Evolutionary conservation across 345 rosid species (phyloP).

Genomic region (Erucastrum elatum): DNA sequence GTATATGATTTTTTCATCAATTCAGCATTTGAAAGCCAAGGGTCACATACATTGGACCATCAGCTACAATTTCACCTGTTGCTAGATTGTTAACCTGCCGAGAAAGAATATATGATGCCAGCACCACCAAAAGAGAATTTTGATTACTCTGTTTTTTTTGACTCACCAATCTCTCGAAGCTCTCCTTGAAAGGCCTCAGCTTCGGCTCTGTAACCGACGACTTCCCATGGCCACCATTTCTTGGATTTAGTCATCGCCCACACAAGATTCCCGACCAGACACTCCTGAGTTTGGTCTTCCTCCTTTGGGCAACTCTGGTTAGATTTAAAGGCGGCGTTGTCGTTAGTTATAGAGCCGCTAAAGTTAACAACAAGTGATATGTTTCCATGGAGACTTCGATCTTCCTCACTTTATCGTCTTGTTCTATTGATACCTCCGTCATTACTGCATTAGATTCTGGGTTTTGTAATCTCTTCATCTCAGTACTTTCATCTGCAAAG

Average conservation of each 20-base stretch:
- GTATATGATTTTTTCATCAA: too few relatives aligned
- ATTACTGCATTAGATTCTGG: conserved; percentile 57
- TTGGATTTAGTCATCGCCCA: conserved; percentile 66
- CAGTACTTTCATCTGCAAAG: conserved; percentile 33
- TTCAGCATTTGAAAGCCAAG: too few relatives aligned
- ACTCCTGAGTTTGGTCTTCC: conserved; percentile 34
- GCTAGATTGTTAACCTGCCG: too few relatives aligned
- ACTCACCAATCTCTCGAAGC: too few relatives aligned
- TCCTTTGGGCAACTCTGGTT: too few relatives aligned
- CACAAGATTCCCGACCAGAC: conserved; percentile 67
- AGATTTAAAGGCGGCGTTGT: too few relatives aligned
- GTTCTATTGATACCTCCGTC: conserved; percentile 40
- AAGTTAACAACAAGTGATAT: conserved; percentile 74
- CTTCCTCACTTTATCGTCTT: conserved; percentile 45
- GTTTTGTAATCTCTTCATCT: conserved; percentile 42
- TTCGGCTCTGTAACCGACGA: conserved; percentile 48
- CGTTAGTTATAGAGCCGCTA: conserved; percentile 49
- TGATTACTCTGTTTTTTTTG: too few relatives aligned
- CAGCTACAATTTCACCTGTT: too few relatives aligned
- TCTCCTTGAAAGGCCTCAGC: conserved; percentile 58
- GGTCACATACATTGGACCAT: too few relatives aligned
- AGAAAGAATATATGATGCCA: too few relatives aligned
- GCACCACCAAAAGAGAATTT: too few relatives aligned
- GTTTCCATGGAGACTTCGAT: conserved; percentile 51
- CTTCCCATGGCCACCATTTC: conserved; percentile 92